Percentiles rank a stretch among this genome's conserved stretches.
Conservation (phyloP, 1,284 basidiomycete genomes). For the Papiliotrema nemorosa region DNA sequence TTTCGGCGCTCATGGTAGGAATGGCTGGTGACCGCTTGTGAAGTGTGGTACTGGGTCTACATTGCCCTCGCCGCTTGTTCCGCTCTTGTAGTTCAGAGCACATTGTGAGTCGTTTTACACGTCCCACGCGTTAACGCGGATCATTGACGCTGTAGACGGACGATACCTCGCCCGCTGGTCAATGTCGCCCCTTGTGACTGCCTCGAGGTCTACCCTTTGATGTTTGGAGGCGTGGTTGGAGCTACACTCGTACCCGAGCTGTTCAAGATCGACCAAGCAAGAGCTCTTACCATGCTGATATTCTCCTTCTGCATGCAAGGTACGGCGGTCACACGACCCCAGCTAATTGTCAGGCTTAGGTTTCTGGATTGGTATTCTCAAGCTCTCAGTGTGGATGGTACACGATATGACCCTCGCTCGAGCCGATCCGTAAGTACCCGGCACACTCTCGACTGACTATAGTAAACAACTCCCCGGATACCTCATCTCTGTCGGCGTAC, state of each 20-base stretch:
- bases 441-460: background rate
- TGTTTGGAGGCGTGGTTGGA: slow-evolving; percentile 19
- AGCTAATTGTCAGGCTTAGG: slow-evolving; percentile 3
- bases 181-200: slow-evolving; percentile 12
- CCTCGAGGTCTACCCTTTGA: slow-evolving; percentile 20
- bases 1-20: background rate
- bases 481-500: slow-evolving; percentile 20
- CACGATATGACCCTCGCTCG: slow-evolving; percentile 13
- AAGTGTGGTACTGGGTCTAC: slow-evolving; percentile 17
- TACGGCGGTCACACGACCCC: background rate
- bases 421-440: slow-evolving; percentile 7
- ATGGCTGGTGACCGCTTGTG: slow-evolving; percentile 11
- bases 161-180: slow-evolving; percentile 5
- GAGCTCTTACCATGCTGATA: slow-evolving; percentile 13
- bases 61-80: slow-evolving; percentile 1
- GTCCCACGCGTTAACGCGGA: background rate
- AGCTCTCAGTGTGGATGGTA: slow-evolving; percentile 18
- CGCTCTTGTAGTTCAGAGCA: slow-evolving; percentile 8
- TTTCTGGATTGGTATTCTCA: slow-evolving; percentile 15
- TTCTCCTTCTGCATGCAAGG: slow-evolving; percentile 12
- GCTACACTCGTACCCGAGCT: slow-evolving; percentile 8
- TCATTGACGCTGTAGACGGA: slow-evolving; percentile 6
- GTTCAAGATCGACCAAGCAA: background rate
- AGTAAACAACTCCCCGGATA: slow-evolving; percentile 12
- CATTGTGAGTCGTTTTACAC: slow-evolving; percentile 7